A percentile compares a stretch with the other conserved stretches of the same genome.
phyloP scores from a whole-genome alignment of 73 alveolate genomes.

The Paramecium octaurelia region DNA sequence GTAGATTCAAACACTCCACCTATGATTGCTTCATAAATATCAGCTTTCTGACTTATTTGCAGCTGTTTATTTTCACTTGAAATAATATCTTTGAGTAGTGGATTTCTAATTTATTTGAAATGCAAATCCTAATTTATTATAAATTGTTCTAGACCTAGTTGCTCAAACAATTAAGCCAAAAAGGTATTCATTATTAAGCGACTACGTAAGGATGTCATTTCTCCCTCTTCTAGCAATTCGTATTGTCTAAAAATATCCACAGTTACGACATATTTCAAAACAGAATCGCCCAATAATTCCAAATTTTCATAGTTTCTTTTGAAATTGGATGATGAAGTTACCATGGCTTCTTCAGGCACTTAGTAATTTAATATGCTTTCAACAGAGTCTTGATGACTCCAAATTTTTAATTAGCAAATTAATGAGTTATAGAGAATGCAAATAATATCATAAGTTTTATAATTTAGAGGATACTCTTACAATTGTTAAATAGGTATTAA shows the following conservation, averaged over 20 bases:
- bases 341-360: neutral
- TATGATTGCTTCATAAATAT: slow-evolving; percentile 22
- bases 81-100: neutral
- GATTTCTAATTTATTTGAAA: neutral
- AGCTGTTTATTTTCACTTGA: neutral
- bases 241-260: neutral
- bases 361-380: neutral
- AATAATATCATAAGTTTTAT: neutral
- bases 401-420: slow-evolving; percentile 6
- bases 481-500: neutral
- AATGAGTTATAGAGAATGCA: neutral
- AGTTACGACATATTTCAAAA: slow-evolving; percentile 23
- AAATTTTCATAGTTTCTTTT: slow-evolving; percentile 32
- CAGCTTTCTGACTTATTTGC: neutral
- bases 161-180: neutral
- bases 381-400: neutral
- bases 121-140: slow-evolving; percentile 6
- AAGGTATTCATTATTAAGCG: neutral
- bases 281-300: slow-evolving; percentile 23
- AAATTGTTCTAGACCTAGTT: neutral
- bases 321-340: neutral
- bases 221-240: neutral
- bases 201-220: slow-evolving; percentile 16
- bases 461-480: slow-evolving; percentile 1
- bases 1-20: slow-evolving; percentile 3